A percentile compares a stretch with the other conserved stretches of the same genome.
These are phyloP conservation scores for Salix suchowensis DNA, from an alignment of 345 rosid genomes.

Conservation along the genomic window DNA sequence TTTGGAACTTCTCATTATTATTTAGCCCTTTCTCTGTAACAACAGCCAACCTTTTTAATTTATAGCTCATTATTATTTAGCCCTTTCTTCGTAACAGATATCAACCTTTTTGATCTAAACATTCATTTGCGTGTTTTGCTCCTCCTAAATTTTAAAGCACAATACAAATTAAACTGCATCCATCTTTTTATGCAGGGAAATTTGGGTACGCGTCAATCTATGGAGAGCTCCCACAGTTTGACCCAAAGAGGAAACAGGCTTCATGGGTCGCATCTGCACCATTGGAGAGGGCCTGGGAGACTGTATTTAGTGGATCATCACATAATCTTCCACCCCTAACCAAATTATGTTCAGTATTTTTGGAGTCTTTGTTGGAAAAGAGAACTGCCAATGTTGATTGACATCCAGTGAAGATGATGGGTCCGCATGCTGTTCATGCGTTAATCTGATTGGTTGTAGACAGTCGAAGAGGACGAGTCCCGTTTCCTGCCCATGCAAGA, in stretches of 20 bases:
- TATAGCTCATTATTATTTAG: too few relatives aligned
- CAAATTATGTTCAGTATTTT: slow-evolving; percentile 60
- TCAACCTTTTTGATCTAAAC: background rate
- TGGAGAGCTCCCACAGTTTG: slow-evolving; percentile 58
- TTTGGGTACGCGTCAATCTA: slow-evolving; percentile 69
- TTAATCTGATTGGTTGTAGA: background rate
- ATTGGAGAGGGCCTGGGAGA: slow-evolving; percentile 81
- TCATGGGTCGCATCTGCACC: slow-evolving; percentile 36
- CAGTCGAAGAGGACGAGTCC: too few relatives aligned
- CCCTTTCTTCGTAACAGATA: background rate
- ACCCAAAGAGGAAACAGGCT: slow-evolving; percentile 33
- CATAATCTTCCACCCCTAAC: slow-evolving; percentile 80
- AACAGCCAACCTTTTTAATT: background rate
- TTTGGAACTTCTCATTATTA: background rate
- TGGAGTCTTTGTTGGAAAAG: slow-evolving; percentile 75
- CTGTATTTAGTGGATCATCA: slow-evolving; percentile 72
- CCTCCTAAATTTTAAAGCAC: background rate
- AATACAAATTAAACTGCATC: background rate
- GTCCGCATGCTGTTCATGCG: background rate
- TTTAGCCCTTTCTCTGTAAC: background rate
- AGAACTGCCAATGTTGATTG: slow-evolving; percentile 49
- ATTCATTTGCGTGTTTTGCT: background rate
- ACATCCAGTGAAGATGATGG: background rate
- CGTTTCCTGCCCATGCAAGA: background rate
- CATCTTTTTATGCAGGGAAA: slow-evolving; percentile 29